Evolutionary conservation across 2,329 filamentous ascomycete genomes (phyloP).

Genomic region (Thielaviopsis euricoi): DNA sequence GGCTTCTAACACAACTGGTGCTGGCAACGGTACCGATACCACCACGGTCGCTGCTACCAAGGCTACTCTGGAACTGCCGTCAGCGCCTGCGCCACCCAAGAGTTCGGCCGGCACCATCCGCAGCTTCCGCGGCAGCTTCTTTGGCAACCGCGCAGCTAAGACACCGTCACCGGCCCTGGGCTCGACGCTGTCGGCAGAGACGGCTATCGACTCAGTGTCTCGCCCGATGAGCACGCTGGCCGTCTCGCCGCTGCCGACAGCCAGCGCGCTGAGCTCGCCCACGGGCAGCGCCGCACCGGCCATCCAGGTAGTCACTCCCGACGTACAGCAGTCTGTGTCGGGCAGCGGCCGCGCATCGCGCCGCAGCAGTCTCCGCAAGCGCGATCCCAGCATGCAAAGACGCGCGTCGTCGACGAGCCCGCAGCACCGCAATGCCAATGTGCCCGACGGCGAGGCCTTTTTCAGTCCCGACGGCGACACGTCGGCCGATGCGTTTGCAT

Average conservation of each 20-base stretch:
- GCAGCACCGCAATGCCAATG: slow-evolving; percentile 21
- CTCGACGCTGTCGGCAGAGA: not conserved
- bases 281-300: slow-evolving; percentile 18
- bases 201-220: not conserved
- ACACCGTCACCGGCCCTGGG: slow-evolving; percentile 4
- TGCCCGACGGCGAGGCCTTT: slow-evolving; percentile 33
- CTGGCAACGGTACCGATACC: too few relatives aligned
- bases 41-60: not conserved
- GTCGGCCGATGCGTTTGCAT: slow-evolving; percentile 28
- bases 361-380: slow-evolving; percentile 12
- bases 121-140: slow-evolving; percentile 60
- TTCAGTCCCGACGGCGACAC: slow-evolving; percentile 31
- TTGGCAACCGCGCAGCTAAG: slow-evolving; percentile 32
- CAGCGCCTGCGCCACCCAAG: slow-evolving; percentile 28
- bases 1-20: too few relatives aligned
- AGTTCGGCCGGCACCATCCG: slow-evolving; percentile 55
- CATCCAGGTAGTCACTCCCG: slow-evolving; percentile 4
- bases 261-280: slow-evolving; percentile 23
- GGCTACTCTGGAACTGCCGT: slow-evolving; percentile 2
- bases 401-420: slow-evolving; percentile 26
- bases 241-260: slow-evolving; percentile 28
- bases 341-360: slow-evolving; percentile 7
- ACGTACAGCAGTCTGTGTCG: not conserved
- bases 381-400: slow-evolving; percentile 21
- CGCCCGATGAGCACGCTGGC: slow-evolving; percentile 19